A percentile compares a stretch with the other conserved stretches of the same genome.
These are phyloP conservation scores for Karstenula rhodostoma DNA, from an alignment of 2,329 filamentous ascomycete genomes.

Conservation along the genomic window DNA sequence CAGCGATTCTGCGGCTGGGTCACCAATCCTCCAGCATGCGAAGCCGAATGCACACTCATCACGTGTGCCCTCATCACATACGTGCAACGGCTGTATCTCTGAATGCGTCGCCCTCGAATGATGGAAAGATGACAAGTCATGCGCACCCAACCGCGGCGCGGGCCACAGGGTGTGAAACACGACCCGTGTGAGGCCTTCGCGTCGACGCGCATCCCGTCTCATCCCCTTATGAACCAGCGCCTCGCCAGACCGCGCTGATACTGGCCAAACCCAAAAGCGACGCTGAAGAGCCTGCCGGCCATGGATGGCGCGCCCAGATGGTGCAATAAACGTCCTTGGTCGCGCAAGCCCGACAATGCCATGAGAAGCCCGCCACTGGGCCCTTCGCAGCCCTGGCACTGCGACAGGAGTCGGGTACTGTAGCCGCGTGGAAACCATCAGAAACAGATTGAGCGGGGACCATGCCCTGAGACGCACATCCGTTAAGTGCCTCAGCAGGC, in stretches of 20 bases:
- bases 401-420: slow-evolving; percentile 33
- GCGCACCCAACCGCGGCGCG: slow-evolving; percentile 3
- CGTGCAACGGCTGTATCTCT: neutral
- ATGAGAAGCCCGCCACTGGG: slow-evolving; percentile 27
- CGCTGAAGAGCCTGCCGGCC: slow-evolving; percentile 28
- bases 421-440: slow-evolving; percentile 41
- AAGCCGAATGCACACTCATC: neutral
- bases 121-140: slow-evolving; percentile 15
- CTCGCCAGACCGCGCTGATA: slow-evolving; percentile 49
- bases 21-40: neutral
- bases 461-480: slow-evolving; percentile 24
- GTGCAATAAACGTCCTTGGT: slow-evolving; percentile 30
- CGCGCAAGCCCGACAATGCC: slow-evolving; percentile 34
- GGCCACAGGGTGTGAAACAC: slow-evolving; percentile 36
- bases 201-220: slow-evolving; percentile 44
- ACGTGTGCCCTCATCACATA: slow-evolving; percentile 11
- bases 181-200: slow-evolving; percentile 34
- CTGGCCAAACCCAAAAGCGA: slow-evolving; percentile 30
- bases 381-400: slow-evolving; percentile 30
- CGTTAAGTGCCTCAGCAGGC: slow-evolving; percentile 41
- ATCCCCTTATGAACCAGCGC: slow-evolving; percentile 37
- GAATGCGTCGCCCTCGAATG: slow-evolving; percentile 16
- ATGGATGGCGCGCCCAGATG: slow-evolving; percentile 25
- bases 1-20: slow-evolving; percentile 21
- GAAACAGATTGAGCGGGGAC: slow-evolving; percentile 42